Base-by-base conservation (phyloP, 371 early-diverging fungal genomes). In the Rhizopus microsporus region DNA sequence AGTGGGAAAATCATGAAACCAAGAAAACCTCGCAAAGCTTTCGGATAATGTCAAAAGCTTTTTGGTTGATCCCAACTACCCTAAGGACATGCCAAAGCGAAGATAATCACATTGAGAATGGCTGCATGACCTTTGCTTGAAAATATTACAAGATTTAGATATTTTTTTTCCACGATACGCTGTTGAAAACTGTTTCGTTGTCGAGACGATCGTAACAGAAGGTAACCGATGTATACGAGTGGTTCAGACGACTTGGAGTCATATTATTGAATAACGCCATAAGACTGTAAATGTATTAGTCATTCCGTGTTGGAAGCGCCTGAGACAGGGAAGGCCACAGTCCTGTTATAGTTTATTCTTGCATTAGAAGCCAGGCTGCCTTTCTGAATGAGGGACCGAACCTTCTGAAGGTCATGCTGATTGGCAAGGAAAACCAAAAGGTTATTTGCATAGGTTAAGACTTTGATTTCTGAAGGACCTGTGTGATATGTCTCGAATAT, bases 151-250 rank as follows among this genome's bases (percentile, higher is more conserved):
- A n/a, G n/a, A n/a, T n/a, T n/a, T n/a, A n/a, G n/a, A n/a, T n/a
- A n/a, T n/a, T n/a, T n/a, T n/a, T n/a, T n/a, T n/a, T n/a, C n/a
- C n/a, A n/a, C n/a, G n/a, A n/a, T n/a, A n/a, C n/a, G n/a, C n/a
- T n/a, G n/a, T n/a, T n/a, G n/a, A n/a, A n/a, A n/a, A n/a, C n/a
- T n/a, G n/a, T n/a, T n/a, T n/a, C n/a, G n/a, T n/a, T n/a, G n/a
- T n/a, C n/a, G n/a, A n/a, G n/a, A n/a, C 37, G 2, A 37, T 8
- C 2, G 37, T 0, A 37, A 53, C 8, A 65, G 1, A 1, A 60
- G 57, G 12, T 42, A 65, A 1, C 60, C 65, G 3, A 65, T 32
- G 43, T 65, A 65, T 12, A 8, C 10, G 10, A 65, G 7, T 2
- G 65, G 43, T 12, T 30, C 4, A 4, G 43, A 10, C 13, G 45